Conservation (phyloP, 2,329 filamentous ascomycete genomes). For the Cadophora sp. region DNA sequence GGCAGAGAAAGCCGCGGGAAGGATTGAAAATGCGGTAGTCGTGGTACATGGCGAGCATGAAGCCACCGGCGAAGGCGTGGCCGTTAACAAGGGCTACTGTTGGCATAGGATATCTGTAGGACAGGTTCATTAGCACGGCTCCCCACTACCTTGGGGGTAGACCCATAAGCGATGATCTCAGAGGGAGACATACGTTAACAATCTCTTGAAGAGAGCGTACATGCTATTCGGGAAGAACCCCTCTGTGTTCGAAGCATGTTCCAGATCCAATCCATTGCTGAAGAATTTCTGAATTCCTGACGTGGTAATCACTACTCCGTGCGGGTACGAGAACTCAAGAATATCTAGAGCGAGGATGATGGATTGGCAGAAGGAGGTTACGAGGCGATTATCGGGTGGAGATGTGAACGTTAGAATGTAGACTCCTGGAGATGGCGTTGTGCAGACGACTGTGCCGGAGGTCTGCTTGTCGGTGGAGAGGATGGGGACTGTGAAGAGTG, state of each 20-base stretch:
- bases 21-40: slow-evolving; percentile 83
- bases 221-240: slow-evolving; percentile 67
- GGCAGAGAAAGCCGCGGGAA: slow-evolving; percentile 72
- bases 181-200: slow-evolving; percentile 58
- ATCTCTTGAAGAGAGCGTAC: slow-evolving; percentile 68
- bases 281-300: slow-evolving; percentile 81
- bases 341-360: slow-evolving; percentile 77
- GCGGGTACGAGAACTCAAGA: slow-evolving; percentile 66
- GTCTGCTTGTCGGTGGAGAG: slow-evolving; percentile 46
- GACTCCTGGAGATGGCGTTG: slow-evolving; percentile 61
- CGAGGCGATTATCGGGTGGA: slow-evolving; percentile 79
- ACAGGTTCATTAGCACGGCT: neutral
- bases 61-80: slow-evolving; percentile 81
- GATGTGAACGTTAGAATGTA: slow-evolving; percentile 78
- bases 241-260: slow-evolving; percentile 64
- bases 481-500: slow-evolving; percentile 67
- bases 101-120: slow-evolving; percentile 73
- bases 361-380: slow-evolving; percentile 69
- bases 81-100: slow-evolving; percentile 81
- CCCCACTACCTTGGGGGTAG: neutral
- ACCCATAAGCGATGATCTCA: neutral
- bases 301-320: slow-evolving; percentile 81
- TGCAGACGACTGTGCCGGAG: slow-evolving; percentile 67
- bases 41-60: slow-evolving; percentile 83
- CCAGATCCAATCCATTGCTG: slow-evolving; percentile 81